Conservation (phyloP, 2,329 filamentous ascomycete species). For the Microdochium paspali region DNA sequence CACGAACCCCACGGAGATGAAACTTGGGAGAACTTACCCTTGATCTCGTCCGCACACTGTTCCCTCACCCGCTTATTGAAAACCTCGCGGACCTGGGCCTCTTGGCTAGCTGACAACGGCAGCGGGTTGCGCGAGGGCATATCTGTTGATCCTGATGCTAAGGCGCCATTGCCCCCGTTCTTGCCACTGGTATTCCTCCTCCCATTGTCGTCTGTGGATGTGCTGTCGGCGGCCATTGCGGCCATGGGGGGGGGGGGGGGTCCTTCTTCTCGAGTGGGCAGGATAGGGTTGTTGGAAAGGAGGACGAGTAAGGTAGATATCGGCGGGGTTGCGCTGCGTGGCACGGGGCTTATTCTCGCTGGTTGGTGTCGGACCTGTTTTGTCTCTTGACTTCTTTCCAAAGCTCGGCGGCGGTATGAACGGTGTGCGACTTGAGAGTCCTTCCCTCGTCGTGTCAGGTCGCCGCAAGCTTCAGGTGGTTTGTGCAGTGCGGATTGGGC, state of each 20-base stretch:
- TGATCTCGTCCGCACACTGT: slow-evolving; percentile 69
- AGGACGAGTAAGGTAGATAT: too few species aligned
- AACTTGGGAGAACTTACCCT: slow-evolving; percentile 37
- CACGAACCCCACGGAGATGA: neutral
- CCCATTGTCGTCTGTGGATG: slow-evolving; percentile 14
- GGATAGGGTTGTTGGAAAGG: too few species aligned
- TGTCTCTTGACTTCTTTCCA: too few species aligned
- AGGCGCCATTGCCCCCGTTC: neutral
- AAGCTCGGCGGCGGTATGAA: too few species aligned
- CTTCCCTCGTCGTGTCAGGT: too few species aligned
- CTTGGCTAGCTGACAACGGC: slow-evolving; percentile 47
- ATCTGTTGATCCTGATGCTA: slow-evolving; percentile 11
- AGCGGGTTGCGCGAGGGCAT: slow-evolving; percentile 67
- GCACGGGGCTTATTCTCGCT: too few species aligned
- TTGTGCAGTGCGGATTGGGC: too few species aligned
- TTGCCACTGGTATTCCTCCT: neutral
- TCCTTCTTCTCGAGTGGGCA: neutral
- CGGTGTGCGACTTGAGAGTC: too few species aligned
- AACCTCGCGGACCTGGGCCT: slow-evolving; percentile 27
- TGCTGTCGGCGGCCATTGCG: slow-evolving; percentile 27
- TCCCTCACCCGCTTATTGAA: slow-evolving; percentile 55
- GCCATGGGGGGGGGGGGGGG: slow-evolving; percentile 16
- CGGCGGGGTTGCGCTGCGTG: too few species aligned
- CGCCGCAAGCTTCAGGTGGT: too few species aligned
- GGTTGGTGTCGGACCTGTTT: too few species aligned